Conservation (phyloP, 176 grass and related monocot species). For the Zea mays region DNA sequence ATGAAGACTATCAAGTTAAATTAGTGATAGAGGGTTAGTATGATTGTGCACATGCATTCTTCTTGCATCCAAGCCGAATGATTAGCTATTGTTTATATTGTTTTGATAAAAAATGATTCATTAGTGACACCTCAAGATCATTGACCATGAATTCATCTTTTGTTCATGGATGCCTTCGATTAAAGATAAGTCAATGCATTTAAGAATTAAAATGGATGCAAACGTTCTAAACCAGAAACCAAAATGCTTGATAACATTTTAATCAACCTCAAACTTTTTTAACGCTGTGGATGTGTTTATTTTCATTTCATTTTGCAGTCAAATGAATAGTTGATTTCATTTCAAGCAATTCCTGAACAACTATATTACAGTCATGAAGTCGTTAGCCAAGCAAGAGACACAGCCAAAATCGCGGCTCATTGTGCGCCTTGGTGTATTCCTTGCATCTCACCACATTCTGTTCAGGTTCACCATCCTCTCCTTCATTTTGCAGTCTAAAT, state of each 20-base stretch:
- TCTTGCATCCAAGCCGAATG: neutral
- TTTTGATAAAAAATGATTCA: neutral
- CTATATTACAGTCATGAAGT: slow-evolving; percentile 29
- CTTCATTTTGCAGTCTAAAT: slow-evolving; percentile 10
- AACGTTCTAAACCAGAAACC: neutral
- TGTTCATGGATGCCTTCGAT: neutral
- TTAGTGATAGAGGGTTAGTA: neutral
- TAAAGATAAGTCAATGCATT: neutral
- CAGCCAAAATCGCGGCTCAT: slow-evolving; percentile 69
- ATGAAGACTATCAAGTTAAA: neutral
- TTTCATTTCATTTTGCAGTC: neutral
- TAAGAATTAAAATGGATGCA: neutral
- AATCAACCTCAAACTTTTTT: neutral
- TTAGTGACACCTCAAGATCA: neutral
- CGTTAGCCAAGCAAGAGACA: neutral
- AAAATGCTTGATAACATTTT: neutral
- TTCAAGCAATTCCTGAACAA: neutral
- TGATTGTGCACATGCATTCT: neutral
- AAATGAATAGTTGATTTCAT: slow-evolving; percentile 27
- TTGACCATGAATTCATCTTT: neutral
- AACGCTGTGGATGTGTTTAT: neutral
- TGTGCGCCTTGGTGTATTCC: slow-evolving; percentile 74
- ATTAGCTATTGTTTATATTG: neutral
- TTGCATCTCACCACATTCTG: slow-evolving; percentile 74
- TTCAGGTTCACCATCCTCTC: slow-evolving; percentile 56